Conservation (phyloP, 192 early-diverging fungal genomes). For the Gonapodya sp. region DNA sequence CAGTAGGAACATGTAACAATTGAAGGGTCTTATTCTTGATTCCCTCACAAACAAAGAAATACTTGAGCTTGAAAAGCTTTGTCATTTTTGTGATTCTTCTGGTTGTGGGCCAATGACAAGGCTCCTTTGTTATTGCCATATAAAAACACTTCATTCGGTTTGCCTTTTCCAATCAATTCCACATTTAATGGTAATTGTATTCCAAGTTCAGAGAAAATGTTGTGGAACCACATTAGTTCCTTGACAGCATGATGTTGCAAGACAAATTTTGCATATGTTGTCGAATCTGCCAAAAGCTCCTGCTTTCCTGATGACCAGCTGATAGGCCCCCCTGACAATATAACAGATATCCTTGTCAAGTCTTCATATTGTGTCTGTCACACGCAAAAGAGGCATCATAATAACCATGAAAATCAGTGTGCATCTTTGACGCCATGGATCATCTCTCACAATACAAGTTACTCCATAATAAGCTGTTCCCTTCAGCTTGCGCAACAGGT, state of each 20-base stretch:
- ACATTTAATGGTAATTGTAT: background rate
- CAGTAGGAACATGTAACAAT: conserved; percentile 15
- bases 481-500: conserved; percentile 13
- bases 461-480: conserved; percentile 20
- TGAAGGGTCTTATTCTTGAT: conserved; percentile 14
- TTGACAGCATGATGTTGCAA: conserved; percentile 9
- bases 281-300: conserved; percentile 12
- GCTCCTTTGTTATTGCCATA: conserved; percentile 13
- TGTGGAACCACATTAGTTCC: conserved; percentile 11
- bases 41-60: conserved; percentile 20
- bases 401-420: conserved; percentile 9
- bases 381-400: conserved; percentile 20
- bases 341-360: conserved; percentile 16
- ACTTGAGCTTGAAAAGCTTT: conserved; percentile 27
- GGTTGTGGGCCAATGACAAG: conserved; percentile 15
- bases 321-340: conserved; percentile 14
- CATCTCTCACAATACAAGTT: conserved; percentile 13
- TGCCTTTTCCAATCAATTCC: background rate
- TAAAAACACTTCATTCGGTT: too few species aligned
- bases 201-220: conserved; percentile 15
- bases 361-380: conserved; percentile 15
- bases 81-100: conserved; percentile 17
- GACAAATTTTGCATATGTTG: conserved; percentile 17
- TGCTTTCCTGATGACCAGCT: conserved; percentile 17
- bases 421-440: background rate